These are phyloP conservation scores for Saccharomycopsis olivae DNA, from an alignment of 805 yeast species.

Conservation along the genomic window DNA sequence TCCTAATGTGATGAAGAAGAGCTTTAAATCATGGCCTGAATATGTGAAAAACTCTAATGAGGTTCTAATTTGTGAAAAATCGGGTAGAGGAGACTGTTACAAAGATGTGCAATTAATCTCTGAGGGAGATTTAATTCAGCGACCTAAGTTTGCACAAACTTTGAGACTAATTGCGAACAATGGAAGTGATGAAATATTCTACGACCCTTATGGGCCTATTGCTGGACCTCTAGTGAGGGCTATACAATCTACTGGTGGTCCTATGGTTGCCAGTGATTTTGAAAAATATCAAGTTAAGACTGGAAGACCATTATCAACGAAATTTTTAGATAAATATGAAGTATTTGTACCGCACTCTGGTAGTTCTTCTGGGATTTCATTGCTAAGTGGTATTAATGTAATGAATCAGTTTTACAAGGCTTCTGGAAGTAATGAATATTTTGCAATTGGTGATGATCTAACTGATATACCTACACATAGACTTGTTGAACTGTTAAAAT, in stretches of 20 bases:
- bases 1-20: slow-evolving; percentile 25
- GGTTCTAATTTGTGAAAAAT: slow-evolving; percentile 16
- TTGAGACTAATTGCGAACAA: slow-evolving; percentile 58
- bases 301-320: slow-evolving; percentile 31
- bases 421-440: slow-evolving; percentile 18
- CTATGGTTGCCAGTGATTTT: slow-evolving; percentile 57
- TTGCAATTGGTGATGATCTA: slow-evolving; percentile 33
- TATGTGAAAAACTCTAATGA: slow-evolving; percentile 28
- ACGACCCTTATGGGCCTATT: slow-evolving; percentile 72
- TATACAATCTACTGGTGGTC: slow-evolving; percentile 52
- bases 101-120: slow-evolving; percentile 27
- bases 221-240: slow-evolving; percentile 47
- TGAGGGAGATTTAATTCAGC: slow-evolving; percentile 47
- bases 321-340: slow-evolving; percentile 29
- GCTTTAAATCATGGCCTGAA: slow-evolving; percentile 45
- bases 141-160: slow-evolving; percentile 59
- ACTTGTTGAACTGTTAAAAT: slow-evolving; percentile 79
- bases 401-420: slow-evolving; percentile 35
- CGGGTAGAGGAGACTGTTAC: slow-evolving; percentile 17
- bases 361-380: slow-evolving; percentile 75
- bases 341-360: slow-evolving; percentile 51
- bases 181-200: slow-evolving; percentile 70
- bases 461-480: slow-evolving; percentile 46
- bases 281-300: slow-evolving; percentile 41
- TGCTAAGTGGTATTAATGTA: slow-evolving; percentile 63